These are phyloP conservation scores for Cladosporium halotolerans DNA, from an alignment of 2,329 filamentous ascomycete species.

Conservation along the genomic window DNA sequence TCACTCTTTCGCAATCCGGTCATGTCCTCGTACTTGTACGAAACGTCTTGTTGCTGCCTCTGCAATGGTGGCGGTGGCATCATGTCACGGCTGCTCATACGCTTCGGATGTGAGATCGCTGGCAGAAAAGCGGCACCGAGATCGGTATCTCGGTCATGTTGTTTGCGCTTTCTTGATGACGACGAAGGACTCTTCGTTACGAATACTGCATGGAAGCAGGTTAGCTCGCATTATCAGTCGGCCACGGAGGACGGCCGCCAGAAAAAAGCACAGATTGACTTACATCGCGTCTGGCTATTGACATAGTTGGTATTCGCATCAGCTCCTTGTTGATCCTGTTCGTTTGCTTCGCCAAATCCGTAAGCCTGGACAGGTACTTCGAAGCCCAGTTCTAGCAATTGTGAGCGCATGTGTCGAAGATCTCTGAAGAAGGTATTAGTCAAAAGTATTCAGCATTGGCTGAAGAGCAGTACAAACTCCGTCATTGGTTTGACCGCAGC, in stretches of 20 bases:
- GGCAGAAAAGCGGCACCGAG: no score
- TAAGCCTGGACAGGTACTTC: conserved; percentile 23
- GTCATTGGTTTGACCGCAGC: conserved; percentile 29
- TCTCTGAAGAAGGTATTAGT: conserved; percentile 21
- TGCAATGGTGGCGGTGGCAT: conserved; percentile 34
- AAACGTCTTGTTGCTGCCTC: not conserved
- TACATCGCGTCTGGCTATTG: not conserved
- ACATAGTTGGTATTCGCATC: not conserved
- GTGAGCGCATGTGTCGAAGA: conserved; percentile 23
- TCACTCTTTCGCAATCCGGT: no score
- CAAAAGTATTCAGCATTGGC: no score
- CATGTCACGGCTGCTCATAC: conserved; percentile 24
- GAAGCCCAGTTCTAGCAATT: conserved; percentile 26
- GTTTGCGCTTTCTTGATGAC: conserved; percentile 29
- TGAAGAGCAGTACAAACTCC: conserved; percentile 18
- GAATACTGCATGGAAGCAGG: no score
- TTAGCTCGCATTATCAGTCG: no score
- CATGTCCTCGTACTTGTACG: no score
- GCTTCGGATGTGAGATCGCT: conserved; percentile 12
- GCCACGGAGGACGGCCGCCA: no score
- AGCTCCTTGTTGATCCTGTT: no score
- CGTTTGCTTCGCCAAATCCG: conserved; percentile 12
- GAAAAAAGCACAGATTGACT: not conserved
- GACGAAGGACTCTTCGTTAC: conserved; percentile 16
- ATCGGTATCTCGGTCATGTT: no score